Evolutionary conservation across 2,329 filamentous ascomycete species (phyloP).

Genomic region (Cordyceps pruinosa): DNA sequence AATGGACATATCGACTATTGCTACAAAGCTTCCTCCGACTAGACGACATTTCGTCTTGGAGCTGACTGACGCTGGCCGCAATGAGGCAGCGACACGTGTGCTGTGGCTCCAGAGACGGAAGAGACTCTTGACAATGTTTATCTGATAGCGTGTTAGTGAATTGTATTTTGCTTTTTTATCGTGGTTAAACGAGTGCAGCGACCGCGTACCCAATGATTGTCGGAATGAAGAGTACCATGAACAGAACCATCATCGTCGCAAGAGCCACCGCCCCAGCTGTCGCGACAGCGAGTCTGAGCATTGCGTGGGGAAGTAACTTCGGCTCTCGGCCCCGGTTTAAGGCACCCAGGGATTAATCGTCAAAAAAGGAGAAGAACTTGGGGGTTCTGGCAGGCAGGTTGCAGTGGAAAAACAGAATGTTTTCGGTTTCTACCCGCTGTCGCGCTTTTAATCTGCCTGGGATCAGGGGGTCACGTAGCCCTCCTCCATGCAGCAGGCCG

Average conservation of each 20-base stretch:
- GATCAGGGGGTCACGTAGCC: background rate
- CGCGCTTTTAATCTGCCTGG: background rate
- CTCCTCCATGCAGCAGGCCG: too few relatives aligned
- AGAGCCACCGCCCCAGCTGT: background rate
- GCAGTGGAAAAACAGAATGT: background rate
- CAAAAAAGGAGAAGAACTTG: background rate
- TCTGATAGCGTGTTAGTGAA: background rate
- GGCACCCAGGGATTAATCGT: background rate
- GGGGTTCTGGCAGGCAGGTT: background rate
- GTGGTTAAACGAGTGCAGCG: background rate
- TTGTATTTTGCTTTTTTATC: background rate
- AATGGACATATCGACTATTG: conserved; percentile 9
- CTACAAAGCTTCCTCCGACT: background rate
- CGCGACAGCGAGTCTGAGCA: conserved; percentile 3
- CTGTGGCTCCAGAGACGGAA: background rate
- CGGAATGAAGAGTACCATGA: background rate
- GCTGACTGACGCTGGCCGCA: background rate
- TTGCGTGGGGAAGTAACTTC: background rate
- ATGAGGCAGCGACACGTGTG: background rate
- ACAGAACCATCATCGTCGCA: background rate
- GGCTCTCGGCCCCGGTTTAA: background rate
- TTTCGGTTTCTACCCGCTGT: background rate
- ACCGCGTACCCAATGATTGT: background rate
- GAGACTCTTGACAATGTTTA: background rate
- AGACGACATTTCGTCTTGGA: background rate